These are phyloP conservation scores for Solanum microdontum DNA, from an alignment of 257 asterid genomes.

Conservation along the genomic window DNA sequence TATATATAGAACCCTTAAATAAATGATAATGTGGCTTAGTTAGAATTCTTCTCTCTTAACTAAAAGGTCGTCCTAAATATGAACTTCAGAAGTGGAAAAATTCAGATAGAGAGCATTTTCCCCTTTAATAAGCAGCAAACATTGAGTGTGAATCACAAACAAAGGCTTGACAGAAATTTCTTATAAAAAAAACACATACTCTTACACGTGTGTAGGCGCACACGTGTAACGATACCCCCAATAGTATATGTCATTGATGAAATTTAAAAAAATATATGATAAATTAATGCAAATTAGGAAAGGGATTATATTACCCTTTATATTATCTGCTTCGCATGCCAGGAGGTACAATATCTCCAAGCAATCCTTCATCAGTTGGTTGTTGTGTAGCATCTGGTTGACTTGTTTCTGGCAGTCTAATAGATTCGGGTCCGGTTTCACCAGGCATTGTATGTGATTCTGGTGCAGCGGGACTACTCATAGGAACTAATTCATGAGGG, in stretches of 20 bases:
- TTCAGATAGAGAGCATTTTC: no score
- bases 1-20: neutral
- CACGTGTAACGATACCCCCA: neutral
- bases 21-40: neutral
- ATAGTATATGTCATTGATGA: neutral
- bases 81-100: neutral
- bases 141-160: neutral
- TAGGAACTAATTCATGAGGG: slow-evolving; percentile 15
- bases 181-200: neutral
- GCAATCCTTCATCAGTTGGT: slow-evolving; percentile 49
- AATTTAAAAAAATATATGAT: no score
- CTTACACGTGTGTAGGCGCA: neutral
- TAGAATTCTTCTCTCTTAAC: neutral
- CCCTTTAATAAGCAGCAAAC: neutral
- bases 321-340: slow-evolving; percentile 36
- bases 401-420: neutral
- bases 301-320: slow-evolving; percentile 7
- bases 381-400: slow-evolving; percentile 6
- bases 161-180: neutral
- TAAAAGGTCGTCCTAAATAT: neutral
- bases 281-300: neutral
- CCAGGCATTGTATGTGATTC: slow-evolving; percentile 4
- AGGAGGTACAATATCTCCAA: slow-evolving; percentile 76
- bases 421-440: neutral
- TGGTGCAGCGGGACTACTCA: neutral